Conservation (phyloP, 192 early-diverging fungal genomes). For the Podila epicladia region DNA sequence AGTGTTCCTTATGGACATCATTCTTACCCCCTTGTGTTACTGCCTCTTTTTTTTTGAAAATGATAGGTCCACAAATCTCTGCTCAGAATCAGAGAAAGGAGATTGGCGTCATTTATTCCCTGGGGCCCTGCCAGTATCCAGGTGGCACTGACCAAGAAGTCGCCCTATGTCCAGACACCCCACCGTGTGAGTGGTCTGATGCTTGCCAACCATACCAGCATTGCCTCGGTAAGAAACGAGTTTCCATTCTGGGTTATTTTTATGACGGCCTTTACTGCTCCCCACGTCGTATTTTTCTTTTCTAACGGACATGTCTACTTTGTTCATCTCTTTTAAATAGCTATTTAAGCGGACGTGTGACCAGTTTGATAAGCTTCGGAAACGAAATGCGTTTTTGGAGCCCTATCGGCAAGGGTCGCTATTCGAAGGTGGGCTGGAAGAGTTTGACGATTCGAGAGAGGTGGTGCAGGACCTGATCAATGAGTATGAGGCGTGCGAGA, state of each 20-base stretch:
- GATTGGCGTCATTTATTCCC: slow-evolving; percentile 96
- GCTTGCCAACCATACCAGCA: slow-evolving; percentile 98
- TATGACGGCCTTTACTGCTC: not conserved
- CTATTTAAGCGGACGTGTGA: slow-evolving; percentile 92
- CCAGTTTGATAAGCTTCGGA: slow-evolving; percentile 93
- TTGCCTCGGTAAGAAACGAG: slow-evolving; percentile 68
- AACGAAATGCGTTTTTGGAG: slow-evolving; percentile 96
- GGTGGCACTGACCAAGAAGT: slow-evolving; percentile 93
- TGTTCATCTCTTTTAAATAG: slow-evolving; percentile 43
- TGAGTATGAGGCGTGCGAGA: slow-evolving; percentile 96
- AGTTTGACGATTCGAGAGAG: slow-evolving; percentile 91
- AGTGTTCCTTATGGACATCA: slow-evolving; percentile 17
- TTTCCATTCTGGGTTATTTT: no score
- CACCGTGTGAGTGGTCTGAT: slow-evolving; percentile 97
- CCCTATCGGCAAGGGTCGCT: slow-evolving; percentile 87
- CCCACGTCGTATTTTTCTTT: not conserved
- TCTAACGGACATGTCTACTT: not conserved
- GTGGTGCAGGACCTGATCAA: slow-evolving; percentile 92
- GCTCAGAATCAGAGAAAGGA: slow-evolving; percentile 92
- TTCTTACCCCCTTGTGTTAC: no score
- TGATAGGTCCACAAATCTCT: slow-evolving; percentile 95
- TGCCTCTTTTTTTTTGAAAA: no score
- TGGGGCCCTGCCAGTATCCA: slow-evolving; percentile 99
- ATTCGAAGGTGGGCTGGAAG: slow-evolving; percentile 85
- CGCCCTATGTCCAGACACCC: slow-evolving; percentile 90